Base-by-base conservation (phyloP, 2,329 filamentous ascomycete species). In the Annulohypoxylon truncatum region DNA sequence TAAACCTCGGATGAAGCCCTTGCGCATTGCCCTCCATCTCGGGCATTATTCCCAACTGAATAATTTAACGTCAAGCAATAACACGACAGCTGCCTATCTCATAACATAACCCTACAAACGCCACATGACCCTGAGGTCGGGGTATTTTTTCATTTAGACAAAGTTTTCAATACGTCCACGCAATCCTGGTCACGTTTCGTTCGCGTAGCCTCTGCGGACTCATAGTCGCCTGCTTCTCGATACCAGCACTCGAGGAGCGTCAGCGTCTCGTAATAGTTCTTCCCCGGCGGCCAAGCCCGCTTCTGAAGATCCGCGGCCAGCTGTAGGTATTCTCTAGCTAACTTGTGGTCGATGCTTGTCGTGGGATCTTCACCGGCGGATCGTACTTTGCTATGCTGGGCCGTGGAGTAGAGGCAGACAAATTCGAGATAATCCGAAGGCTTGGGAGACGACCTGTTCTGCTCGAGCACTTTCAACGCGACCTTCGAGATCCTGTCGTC, bases 201-300 rank as follows among this genome's bases (percentile, higher is more conserved):
- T 29, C 68, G 66, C 8, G 64, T 69, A 10, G 50, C 42, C 13
- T 72, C 65, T 8, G 73, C 73, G 42, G 68, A 66, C 33, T 58
- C 48, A 13, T 69, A 31, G 47, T 75, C 69, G 29, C 68, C 67
- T 4, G 71, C 73, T 48, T 75, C 73, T 20, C 47, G 66, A 35
- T 73, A 68, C 73, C 73, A 75, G 8, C 42, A 29, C 57, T 73
- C 71, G 35, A 75, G 70, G 18, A 72, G 63, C 20, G 62, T 66
- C 13, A 74, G n/a, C 2, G 72, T 72, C 59, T 74, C 73, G 44
- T 72, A 72, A 53, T 74, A 75, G 22, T 75, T 74, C 63, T 74
- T 73, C 5, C 71, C 73, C 1, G 63, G 59, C n/a, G 62, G 61
- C 73, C 73, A 74, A 13, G 71, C 63, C 12, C 68, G 56, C 10